Percentiles rank a stretch among this genome's conserved stretches.
Conservation (phyloP, 208 protist genomes). For the Angomonas ambiguus region DNA sequence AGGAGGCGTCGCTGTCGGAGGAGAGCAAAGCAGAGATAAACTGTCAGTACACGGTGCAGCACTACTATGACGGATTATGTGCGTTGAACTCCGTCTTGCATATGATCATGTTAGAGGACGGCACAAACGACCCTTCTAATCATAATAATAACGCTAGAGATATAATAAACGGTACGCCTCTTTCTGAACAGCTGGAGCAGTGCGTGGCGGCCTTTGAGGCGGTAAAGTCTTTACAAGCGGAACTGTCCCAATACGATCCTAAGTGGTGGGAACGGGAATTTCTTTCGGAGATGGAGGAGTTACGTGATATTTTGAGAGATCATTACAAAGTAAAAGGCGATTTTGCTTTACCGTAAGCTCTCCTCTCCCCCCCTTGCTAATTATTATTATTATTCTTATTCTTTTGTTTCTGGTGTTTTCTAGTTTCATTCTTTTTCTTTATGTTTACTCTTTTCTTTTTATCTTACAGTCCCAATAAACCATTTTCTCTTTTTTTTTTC, state of each 20-base stretch:
- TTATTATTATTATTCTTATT: not conserved
- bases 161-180: too few relatives aligned
- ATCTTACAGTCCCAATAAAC: too few relatives aligned
- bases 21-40: conserved; percentile 11
- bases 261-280: conserved; percentile 58
- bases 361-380: not conserved
- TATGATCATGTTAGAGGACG: conserved; percentile 31
- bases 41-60: not conserved
- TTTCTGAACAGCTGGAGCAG: conserved; percentile 35
- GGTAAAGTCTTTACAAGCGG: conserved; percentile 16
- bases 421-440: too few relatives aligned
- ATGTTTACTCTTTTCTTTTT: too few relatives aligned
- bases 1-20: conserved; percentile 17
- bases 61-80: conserved; percentile 56
- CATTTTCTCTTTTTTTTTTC: too few relatives aligned
- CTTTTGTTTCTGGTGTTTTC: not conserved
- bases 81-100: conserved; percentile 47
- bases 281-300: conserved; percentile 40
- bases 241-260: conserved; percentile 16
- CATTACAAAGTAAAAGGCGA: not conserved
- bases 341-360: not conserved
- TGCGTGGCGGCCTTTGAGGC: conserved; percentile 33
- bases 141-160: conserved; percentile 1
- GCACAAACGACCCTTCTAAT: not conserved
- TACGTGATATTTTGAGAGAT: conserved; percentile 13